Percentiles rank a stretch among this genome's conserved stretches.
Conservation (phyloP, 2,329 filamentous ascomycete genomes). For the Clonostachys solani region DNA sequence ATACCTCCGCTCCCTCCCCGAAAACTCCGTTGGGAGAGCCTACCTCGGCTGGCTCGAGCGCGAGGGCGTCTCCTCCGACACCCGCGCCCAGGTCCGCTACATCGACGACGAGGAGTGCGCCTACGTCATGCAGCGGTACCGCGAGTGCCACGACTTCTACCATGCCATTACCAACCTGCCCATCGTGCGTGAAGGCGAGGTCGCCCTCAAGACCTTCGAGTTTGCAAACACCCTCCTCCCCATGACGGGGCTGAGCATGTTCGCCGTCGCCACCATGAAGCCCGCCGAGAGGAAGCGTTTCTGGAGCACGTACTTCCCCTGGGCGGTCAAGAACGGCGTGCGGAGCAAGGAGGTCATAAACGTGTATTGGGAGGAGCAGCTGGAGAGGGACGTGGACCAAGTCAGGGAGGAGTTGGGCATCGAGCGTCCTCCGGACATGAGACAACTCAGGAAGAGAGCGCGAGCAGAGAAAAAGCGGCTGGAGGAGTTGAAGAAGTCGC, state of each 20-base stretch:
- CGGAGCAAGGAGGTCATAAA: slow-evolving; percentile 80
- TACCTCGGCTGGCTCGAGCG: slow-evolving; percentile 92
- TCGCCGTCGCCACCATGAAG: slow-evolving; percentile 84
- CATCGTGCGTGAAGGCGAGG: slow-evolving; percentile 88
- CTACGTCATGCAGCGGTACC: slow-evolving; percentile 97
- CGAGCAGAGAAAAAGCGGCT: slow-evolving; percentile 64
- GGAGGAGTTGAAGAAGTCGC: slow-evolving; percentile 34
- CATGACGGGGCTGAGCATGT: slow-evolving; percentile 86
- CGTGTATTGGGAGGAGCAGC: slow-evolving; percentile 95
- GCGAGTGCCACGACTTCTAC: slow-evolving; percentile 97
- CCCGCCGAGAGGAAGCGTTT: slow-evolving; percentile 74
- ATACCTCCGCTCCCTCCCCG: slow-evolving; percentile 66
- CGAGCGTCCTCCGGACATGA: slow-evolving; percentile 82
- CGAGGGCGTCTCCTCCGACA: slow-evolving; percentile 91
- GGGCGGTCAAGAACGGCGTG: slow-evolving; percentile 83
- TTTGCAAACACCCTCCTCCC: slow-evolving; percentile 91
- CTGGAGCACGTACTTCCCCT: slow-evolving; percentile 74
- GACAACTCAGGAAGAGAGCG: slow-evolving; percentile 68
- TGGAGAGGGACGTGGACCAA: slow-evolving; percentile 77
- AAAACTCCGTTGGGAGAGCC: slow-evolving; percentile 71
- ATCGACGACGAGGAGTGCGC: slow-evolving; percentile 95
- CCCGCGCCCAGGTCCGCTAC: slow-evolving; percentile 75
- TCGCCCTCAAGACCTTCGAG: slow-evolving; percentile 97
- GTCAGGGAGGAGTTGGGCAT: slow-evolving; percentile 74
- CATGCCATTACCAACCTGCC: slow-evolving; percentile 91